Conservation (phyloP, 345 rosid genomes). For the Geranium brycei region DNA sequence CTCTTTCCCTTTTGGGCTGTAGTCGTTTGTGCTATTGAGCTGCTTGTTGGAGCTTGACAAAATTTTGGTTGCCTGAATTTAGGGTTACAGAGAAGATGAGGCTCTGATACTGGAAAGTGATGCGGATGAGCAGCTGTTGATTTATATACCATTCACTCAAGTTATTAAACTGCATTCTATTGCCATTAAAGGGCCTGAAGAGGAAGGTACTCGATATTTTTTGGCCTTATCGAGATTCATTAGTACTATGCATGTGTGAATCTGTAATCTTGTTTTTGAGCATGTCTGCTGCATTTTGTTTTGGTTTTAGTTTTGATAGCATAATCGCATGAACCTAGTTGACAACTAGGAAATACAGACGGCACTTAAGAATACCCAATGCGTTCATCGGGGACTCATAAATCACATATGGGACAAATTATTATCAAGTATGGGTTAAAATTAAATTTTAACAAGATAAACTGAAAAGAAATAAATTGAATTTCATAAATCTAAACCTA, state of each 20-base stretch:
- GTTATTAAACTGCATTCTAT: slow-evolving; percentile 77
- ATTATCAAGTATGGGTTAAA: no score
- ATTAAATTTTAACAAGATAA: no score
- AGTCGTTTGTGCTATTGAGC: no score
- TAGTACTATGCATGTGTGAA: neutral
- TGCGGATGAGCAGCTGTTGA: slow-evolving; percentile 88
- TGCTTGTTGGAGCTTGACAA: neutral
- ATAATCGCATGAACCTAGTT: neutral
- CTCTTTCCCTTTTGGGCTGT: neutral
- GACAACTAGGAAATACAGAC: no score
- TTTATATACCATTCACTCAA: slow-evolving; percentile 81
- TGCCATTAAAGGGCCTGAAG: slow-evolving; percentile 69
- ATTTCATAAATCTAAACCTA: no score
- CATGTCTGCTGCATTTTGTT: neutral
- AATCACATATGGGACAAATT: no score
- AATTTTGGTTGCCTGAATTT: slow-evolving; percentile 11
- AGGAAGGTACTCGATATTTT: slow-evolving; percentile 47
- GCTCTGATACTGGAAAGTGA: slow-evolving; percentile 77
- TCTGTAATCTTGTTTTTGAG: neutral
- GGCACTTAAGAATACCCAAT: no score
- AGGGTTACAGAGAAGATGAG: slow-evolving; percentile 97
- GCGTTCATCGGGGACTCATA: no score
- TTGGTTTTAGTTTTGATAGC: neutral
- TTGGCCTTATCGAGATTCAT: neutral
- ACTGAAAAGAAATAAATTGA: no score